Conservation (phyloP, 495 filamentous ascomycete genomes). For the Penicillium tannophilum region DNA sequence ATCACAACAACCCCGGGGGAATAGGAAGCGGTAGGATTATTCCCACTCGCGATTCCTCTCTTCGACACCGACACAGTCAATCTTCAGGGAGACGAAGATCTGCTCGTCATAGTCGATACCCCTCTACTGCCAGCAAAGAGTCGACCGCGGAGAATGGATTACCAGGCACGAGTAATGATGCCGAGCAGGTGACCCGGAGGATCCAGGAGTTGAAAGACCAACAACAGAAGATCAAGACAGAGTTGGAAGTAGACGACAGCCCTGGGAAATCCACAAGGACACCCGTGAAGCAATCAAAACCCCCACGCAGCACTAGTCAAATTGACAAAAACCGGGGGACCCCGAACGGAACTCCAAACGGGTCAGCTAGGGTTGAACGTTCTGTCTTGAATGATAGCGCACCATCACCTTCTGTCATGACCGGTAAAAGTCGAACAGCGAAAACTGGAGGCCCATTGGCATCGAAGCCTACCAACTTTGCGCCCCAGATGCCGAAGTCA, state of each 20-base stretch:
- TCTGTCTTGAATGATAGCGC: slow-evolving; percentile 61
- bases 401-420: slow-evolving; percentile 66
- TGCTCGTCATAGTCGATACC: slow-evolving; percentile 42
- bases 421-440: slow-evolving; percentile 51
- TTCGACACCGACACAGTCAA: slow-evolving; percentile 54
- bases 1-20: slow-evolving; percentile 39
- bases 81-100: slow-evolving; percentile 40
- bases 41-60: slow-evolving; percentile 67
- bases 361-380: slow-evolving; percentile 14
- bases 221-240: slow-evolving; percentile 48
- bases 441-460: slow-evolving; percentile 44
- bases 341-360: slow-evolving; percentile 21
- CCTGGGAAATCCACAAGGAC: slow-evolving; percentile 38
- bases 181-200: slow-evolving; percentile 49
- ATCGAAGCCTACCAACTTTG: slow-evolving; percentile 46
- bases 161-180: slow-evolving; percentile 37
- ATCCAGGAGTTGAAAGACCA: slow-evolving; percentile 57
- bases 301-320: slow-evolving; percentile 30
- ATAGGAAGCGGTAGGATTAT: slow-evolving; percentile 57
- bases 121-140: slow-evolving; percentile 43
- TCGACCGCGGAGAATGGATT: slow-evolving; percentile 34
- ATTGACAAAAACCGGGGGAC: slow-evolving; percentile 19
- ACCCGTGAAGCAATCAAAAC: slow-evolving; percentile 27
- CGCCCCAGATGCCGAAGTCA: slow-evolving; percentile 40
- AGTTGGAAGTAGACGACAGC: slow-evolving; percentile 36